These are phyloP conservation scores for Protostelium mycophagum DNA, from an alignment of 78 protist species.

Conservation along the genomic window DNA sequence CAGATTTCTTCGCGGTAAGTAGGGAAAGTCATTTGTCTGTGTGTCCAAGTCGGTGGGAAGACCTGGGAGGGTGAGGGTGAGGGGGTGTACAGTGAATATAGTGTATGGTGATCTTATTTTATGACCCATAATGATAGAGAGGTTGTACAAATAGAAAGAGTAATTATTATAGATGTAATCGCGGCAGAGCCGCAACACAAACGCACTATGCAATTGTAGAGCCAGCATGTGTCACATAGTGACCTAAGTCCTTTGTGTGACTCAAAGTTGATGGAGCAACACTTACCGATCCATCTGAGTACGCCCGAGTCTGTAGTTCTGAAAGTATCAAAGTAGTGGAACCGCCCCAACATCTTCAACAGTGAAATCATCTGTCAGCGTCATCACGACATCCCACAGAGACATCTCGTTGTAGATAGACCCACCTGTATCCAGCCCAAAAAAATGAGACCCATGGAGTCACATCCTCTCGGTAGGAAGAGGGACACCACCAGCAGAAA, in stretches of 20 bases:
- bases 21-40: too few species aligned
- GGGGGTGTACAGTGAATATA: too few species aligned
- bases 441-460: not conserved
- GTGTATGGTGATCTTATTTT: too few species aligned
- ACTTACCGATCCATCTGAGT: not conserved
- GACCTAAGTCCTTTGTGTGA: too few species aligned
- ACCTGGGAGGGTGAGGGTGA: not conserved
- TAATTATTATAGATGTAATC: too few species aligned
- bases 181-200: too few species aligned
- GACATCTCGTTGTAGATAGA: not conserved
- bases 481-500: not conserved
- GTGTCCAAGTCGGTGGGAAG: not conserved
- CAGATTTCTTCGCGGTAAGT: not conserved
- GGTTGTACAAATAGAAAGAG: too few species aligned
- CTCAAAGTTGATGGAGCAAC: too few species aligned
- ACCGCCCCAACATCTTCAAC: not conserved
- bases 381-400: not conserved
- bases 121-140: too few species aligned
- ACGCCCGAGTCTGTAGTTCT: not conserved
- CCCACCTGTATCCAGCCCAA: not conserved
- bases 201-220: too few species aligned
- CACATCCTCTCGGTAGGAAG: not conserved
- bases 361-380: not conserved
- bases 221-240: too few species aligned
- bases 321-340: not conserved